phyloP scores from a whole-genome alignment of 2,329 filamentous ascomycete species.

The Ilyonectria robusta region DNA sequence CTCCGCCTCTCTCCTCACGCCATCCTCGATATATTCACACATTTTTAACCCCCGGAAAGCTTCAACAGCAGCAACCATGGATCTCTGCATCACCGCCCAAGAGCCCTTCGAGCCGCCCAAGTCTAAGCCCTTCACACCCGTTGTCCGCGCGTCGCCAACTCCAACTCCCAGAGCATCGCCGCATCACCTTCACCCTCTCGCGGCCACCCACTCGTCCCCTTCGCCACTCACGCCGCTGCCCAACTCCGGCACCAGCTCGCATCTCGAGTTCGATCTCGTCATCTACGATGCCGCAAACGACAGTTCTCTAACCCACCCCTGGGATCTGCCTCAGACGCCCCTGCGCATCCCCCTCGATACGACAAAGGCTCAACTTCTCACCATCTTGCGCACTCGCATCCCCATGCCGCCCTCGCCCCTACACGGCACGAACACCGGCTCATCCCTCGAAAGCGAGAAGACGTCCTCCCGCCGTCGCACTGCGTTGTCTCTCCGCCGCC shows the following conservation, averaged over 20 bases:
- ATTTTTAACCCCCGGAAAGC: not conserved
- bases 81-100: slow-evolving; percentile 46
- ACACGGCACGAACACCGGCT: not conserved
- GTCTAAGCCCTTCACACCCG: slow-evolving; percentile 31
- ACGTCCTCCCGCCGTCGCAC: slow-evolving; percentile 19
- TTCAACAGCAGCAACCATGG: slow-evolving; percentile 30
- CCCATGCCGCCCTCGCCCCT: slow-evolving; percentile 20
- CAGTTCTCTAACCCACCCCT: slow-evolving; percentile 44
- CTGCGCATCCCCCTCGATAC: slow-evolving; percentile 37
- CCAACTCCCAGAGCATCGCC: slow-evolving; percentile 19
- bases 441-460: slow-evolving; percentile 8
- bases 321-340: slow-evolving; percentile 40
- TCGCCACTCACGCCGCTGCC: slow-evolving; percentile 10
- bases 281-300: slow-evolving; percentile 41
- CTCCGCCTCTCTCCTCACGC: slow-evolving; percentile 2
- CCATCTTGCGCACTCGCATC: slow-evolving; percentile 41
- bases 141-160: slow-evolving; percentile 19
- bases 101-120: slow-evolving; percentile 43
- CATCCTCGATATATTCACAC: not conserved
- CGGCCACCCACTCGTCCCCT: slow-evolving; percentile 4
- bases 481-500: slow-evolving; percentile 20
- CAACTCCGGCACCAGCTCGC: not conserved
- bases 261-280: slow-evolving; percentile 45
- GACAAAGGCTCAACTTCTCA: slow-evolving; percentile 45
- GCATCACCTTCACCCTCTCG: slow-evolving; percentile 26